phyloP scores from a whole-genome alignment of 2,329 filamentous ascomycete genomes.

The Sporothrix euskadiensis region DNA sequence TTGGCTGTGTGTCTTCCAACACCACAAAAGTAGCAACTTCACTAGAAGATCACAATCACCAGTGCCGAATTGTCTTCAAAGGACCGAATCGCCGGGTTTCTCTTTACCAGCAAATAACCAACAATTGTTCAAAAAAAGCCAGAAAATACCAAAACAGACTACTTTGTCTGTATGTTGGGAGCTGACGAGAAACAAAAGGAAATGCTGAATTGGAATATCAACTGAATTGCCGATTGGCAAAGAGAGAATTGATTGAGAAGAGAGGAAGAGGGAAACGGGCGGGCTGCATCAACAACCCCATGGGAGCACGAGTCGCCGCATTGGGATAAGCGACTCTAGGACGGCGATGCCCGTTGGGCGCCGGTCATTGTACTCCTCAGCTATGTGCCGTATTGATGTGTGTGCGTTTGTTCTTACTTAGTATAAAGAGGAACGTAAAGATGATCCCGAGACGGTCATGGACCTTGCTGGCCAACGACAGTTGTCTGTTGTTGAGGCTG shows the following conservation, averaged over 20 bases:
- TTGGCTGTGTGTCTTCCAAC: too few species aligned
- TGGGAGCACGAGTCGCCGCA: background rate
- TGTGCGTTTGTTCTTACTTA: background rate
- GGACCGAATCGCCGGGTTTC: background rate
- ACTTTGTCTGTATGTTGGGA: background rate
- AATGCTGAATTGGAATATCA: background rate
- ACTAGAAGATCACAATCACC: constrained; percentile 7
- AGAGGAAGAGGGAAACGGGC: background rate
- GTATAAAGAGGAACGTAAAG: background rate
- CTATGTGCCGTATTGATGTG: background rate
- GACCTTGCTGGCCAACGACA: background rate
- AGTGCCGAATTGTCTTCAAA: background rate
- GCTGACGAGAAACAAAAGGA: background rate
- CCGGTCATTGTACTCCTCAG: background rate
- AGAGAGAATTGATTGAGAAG: background rate
- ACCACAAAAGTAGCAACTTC: background rate
- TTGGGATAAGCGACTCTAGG: background rate
- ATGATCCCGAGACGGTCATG: background rate
- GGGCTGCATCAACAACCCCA: background rate
- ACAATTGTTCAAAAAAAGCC: background rate
- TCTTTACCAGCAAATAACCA: background rate
- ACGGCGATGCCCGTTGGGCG: background rate
- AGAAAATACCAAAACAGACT: background rate
- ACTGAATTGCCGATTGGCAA: background rate
- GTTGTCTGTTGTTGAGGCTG: background rate